phyloP scores from a whole-genome alignment of 1,139 yeast species.

The Hyphopichia fennica region DNA sequence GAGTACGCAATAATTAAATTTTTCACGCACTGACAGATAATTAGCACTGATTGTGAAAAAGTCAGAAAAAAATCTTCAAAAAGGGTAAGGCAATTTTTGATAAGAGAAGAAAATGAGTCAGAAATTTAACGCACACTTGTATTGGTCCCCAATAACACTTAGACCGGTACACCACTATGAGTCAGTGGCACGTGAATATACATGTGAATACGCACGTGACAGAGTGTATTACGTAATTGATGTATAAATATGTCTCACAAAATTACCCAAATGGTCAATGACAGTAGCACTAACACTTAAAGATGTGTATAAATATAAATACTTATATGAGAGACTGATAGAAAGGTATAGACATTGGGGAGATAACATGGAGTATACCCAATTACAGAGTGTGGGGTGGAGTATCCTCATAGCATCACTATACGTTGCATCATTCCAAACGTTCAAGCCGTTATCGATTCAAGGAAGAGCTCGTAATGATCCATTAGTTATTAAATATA shows the following conservation, averaged over 20 bases:
- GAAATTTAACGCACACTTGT: slow-evolving; percentile 16
- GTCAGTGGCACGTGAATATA: no score
- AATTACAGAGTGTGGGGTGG: neutral
- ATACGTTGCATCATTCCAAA: slow-evolving; percentile 43
- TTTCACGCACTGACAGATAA: neutral
- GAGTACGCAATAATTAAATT: neutral
- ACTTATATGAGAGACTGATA: no score
- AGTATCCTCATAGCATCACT: slow-evolving; percentile 30
- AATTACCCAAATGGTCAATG: no score
- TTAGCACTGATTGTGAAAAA: neutral
- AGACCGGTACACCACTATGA: slow-evolving; percentile 2
- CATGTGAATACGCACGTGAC: no score
- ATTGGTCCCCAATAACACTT: slow-evolving; percentile 19
- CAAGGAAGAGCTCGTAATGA: slow-evolving; percentile 44
- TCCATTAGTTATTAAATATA: slow-evolving; percentile 35
- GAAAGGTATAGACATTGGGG: no score
- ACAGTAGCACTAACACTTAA: no score
- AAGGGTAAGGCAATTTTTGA: neutral
- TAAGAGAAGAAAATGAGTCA: slow-evolving; percentile 21
- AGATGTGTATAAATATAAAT: no score
- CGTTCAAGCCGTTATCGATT: slow-evolving; percentile 23
- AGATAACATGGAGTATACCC: neutral
- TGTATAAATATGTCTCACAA: no score
- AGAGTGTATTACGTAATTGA: no score
- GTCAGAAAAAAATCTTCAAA: neutral